phyloP scores from a whole-genome alignment of 768 basidiomycete genomes.

The Boletus sp. region DNA sequence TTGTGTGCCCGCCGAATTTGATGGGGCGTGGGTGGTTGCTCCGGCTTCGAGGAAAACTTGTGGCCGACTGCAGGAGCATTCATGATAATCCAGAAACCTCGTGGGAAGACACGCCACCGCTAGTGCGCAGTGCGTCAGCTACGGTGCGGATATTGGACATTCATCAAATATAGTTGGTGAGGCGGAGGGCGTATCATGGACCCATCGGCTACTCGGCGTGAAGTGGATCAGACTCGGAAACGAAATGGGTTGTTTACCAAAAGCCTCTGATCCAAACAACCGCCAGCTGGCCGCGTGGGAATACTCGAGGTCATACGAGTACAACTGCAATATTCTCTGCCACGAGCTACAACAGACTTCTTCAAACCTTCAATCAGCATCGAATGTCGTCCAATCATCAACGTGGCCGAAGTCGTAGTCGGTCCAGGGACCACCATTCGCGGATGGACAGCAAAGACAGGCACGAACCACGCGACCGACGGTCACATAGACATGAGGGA shows the following conservation, averaged over 20 bases:
- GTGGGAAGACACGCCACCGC: constrained; percentile 9
- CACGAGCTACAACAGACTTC: not conserved
- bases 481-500: constrained; percentile 15
- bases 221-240: constrained; percentile 20
- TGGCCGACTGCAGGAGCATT: constrained; percentile 20
- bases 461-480: constrained; percentile 20
- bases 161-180: constrained; percentile 10
- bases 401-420: constrained; percentile 25
- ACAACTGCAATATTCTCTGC: not conserved
- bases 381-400: constrained; percentile 23
- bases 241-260: constrained; percentile 27
- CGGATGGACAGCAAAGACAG: constrained; percentile 15
- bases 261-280: constrained; percentile 30
- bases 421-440: constrained; percentile 7
- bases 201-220: constrained; percentile 21
- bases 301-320: not conserved
- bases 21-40: constrained; percentile 4
- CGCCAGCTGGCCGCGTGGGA: not conserved
- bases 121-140: constrained; percentile 15
- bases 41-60: constrained; percentile 25
- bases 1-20: constrained; percentile 1
- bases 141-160: constrained; percentile 30
- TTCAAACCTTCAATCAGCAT: not conserved
- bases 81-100: constrained; percentile 16
- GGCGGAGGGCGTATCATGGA: constrained; percentile 8